Base-by-base conservation (phyloP, 2,329 filamentous ascomycete genomes). In the Diaporthe vaccinii region DNA sequence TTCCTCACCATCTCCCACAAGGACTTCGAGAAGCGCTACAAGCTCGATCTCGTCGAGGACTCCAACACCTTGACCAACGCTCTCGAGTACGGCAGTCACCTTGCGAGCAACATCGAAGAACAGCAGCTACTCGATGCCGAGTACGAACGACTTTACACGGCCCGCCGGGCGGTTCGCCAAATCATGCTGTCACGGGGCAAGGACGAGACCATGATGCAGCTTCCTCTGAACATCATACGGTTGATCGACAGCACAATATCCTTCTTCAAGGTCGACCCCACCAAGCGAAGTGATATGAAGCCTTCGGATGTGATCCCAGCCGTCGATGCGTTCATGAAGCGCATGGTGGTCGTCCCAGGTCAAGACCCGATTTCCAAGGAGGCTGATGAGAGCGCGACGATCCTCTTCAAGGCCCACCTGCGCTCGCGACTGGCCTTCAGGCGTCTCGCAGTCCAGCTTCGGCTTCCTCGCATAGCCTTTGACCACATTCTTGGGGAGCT, bases 371-470 rank as follows among this genome's bases (percentile, higher is more conserved):
- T 99, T 74, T 98, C 97, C 0, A 83, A 87, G 59, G 96, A 99
- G 84, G 97, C 96, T 10, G 95, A 99, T 79, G 86, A 91, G 67
- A 98, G 94, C 80, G 94, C 97, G 4, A 98, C 96, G 0, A 89
- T 97, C 75, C 88, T 99, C 15, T 95, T 98, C 90, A 98, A 98
- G 87, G 94, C 95, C 17, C 93, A 98, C 81, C 85, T 98, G 74
- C 94, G 97, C 67, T 98, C 96, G 46, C 92, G 95, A 71, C 89
- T 99, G 74, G 94, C 97, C 0, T 99, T 95, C 91, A 98, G 98
- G 86, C 93, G 95, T 76, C 89, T 99, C 76, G 96, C 98, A 61
- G 93, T 95, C 73, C 91, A 95, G 79, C 93, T 98, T 82, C 93
- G 93, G 17, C 86, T 99, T 79, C 98, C 95, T 86, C 97, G 95